Base-by-base conservation (phyloP, 2,329 filamentous ascomycete genomes). In the Aspergillus alliaceus region DNA sequence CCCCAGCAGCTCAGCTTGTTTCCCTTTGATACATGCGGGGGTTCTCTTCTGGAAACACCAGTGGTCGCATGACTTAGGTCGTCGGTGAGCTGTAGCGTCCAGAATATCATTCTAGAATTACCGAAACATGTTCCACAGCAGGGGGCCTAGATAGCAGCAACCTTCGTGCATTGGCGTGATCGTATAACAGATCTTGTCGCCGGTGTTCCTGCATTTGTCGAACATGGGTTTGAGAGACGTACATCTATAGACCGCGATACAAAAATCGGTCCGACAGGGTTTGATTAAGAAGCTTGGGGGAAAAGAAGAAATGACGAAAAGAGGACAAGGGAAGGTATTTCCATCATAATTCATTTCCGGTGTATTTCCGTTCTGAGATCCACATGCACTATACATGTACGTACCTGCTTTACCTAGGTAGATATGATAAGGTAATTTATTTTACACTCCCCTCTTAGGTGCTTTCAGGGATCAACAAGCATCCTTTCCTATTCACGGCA, bases 21-120 rank as follows among this genome's bases (percentile, higher is more conserved):
- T 47, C 34, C 51, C 34, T 59, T 51, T 61, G 59, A 49, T 60
- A 54, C 55, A 51, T 62, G 60, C 60, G 60, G 62, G 60, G 62
- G 42, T 44, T 40, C 34, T 34, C 35, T 48, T 47, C 39, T 42
- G 37, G 22, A 50, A 50, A 32, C 4, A 22, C 39, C 20, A 42
- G 4, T n/a, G n/a, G n/a, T 25, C 18, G 35, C 35, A 39, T 39
- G 35, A 40, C 51, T n/a, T 39, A 42, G 18, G 51, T 20, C 25
- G 39, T 25, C 22, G 22, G 39, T 25, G 22, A 42, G 39, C 15
- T 29, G 27, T 9, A 29, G 27, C 9, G 27, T 5, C 27, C 27
- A 29, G 27, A 42, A 15, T 42, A 42, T 12, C 22, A 25, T 42
- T 42, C 39, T 42, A 42, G 39, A 42, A 42, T 25, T 24, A 7